Base-by-base conservation (phyloP, 805 yeast species). In the Martiniozyma abietophila region DNA sequence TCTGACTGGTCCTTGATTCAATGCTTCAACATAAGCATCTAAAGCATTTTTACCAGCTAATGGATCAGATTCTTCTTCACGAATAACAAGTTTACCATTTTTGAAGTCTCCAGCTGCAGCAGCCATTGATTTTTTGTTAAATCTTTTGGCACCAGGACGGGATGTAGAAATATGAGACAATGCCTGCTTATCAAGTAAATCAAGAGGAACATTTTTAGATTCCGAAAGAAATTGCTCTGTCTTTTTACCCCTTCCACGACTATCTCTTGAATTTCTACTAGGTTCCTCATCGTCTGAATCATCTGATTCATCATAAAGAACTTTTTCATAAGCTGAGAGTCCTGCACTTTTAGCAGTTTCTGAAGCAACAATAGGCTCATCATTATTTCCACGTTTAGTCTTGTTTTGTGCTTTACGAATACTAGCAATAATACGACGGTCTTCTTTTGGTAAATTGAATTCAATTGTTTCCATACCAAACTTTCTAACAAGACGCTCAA, bases 11-110 rank as follows among this genome's bases (percentile, higher is more conserved):
- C 92, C 96, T 48, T 80, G 82, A 56, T 74, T 80, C 17, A 92
- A 85, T 6, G 98, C 98, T 42, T 86, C 96, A 45, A 86, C 72
- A 55, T 92, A 92, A 0, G 96, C 97, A 52, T 82, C 82, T 44
- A 89, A 73, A 12, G 96, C 94, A 29, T 64, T 61, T 18, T 59
- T 58, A 17, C 61, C 60, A 17, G 43, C 25, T 4, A 69, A 61
- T 8, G 54, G 60, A 11, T 57, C 64, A 12, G 53, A 60, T 11
- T 57, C 64, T 24, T 57, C 58, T 34, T 77, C 85, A 37, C 60
- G 65, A 48, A 85, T 71, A 36, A 83, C 71, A 36, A 82, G 54
- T 53, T 76, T 79, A 20, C 95, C 95, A 40, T 74, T 67, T 46
- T 64, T 62, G n/a, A n/a, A n/a, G n/a, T n/a, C n/a, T 32, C 75